Conservation (phyloP, 202 grass and related monocot species). For the Carex arenaria region DNA sequence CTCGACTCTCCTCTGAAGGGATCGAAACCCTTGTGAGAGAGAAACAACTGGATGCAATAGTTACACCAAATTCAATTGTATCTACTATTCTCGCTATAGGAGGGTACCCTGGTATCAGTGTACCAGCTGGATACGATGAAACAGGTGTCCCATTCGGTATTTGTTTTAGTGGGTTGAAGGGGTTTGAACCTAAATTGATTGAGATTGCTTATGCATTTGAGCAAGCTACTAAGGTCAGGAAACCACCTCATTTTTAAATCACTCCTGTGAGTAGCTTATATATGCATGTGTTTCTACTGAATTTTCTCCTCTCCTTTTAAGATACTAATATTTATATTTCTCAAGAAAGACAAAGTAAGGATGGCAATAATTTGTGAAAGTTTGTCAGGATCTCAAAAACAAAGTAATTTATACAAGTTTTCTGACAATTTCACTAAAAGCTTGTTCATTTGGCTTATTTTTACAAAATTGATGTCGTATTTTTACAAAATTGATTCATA, state of each 20-base stretch:
- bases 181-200: slow-evolving; percentile 55
- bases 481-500: too few species aligned
- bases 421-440: too few species aligned
- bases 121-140: slow-evolving; percentile 44
- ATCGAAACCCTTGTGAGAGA: slow-evolving; percentile 36
- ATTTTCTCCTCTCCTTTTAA: too few species aligned
- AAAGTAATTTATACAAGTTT: too few species aligned
- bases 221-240: slow-evolving; percentile 48
- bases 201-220: slow-evolving; percentile 65
- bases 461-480: too few species aligned
- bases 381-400: too few species aligned
- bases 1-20: slow-evolving; percentile 24
- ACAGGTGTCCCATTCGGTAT: slow-evolving; percentile 35
- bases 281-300: too few species aligned
- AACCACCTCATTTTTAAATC: slow-evolving; percentile 12
- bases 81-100: slow-evolving; percentile 16
- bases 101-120: slow-evolving; percentile 37
- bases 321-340: background rate
- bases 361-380: too few species aligned
- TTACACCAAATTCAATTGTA: background rate
- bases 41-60: slow-evolving; percentile 33
- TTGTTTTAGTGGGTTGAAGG: slow-evolving; percentile 50
- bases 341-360: background rate
- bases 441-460: too few species aligned
- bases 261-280: too few species aligned